Percentiles rank a stretch among this genome's conserved stretches.
phyloP scores from a whole-genome alignment of 2,329 filamentous ascomycete species.

The Talaromyces sp. region DNA sequence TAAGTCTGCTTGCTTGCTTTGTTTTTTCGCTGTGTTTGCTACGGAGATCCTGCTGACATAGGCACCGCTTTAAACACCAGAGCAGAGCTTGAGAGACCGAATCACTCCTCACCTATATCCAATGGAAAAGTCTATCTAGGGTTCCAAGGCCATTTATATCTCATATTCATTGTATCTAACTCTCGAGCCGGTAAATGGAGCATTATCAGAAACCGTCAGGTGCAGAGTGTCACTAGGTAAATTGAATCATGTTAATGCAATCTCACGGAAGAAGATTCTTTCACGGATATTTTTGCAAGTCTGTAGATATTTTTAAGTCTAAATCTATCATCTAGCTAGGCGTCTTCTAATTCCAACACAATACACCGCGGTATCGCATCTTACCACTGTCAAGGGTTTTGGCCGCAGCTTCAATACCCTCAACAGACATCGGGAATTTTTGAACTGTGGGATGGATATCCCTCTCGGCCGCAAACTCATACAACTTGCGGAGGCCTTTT shows the following conservation, averaged over 20 bases:
- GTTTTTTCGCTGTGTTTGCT: too few relatives aligned
- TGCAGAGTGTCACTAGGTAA: not conserved
- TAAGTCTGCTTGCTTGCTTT: too few relatives aligned
- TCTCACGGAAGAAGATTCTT: not conserved
- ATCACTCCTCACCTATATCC: too few relatives aligned
- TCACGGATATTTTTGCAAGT: not conserved
- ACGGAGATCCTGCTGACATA: too few relatives aligned
- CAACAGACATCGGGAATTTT: conserved; percentile 9
- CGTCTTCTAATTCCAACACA: not conserved
- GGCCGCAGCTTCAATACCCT: not conserved
- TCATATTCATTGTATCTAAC: too few relatives aligned
- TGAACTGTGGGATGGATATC: conserved; percentile 3
- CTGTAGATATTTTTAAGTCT: not conserved
- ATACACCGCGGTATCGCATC: conserved; percentile 7
- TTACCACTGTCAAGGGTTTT: not conserved
- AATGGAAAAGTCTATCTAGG: too few relatives aligned
- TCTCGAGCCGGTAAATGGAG: not conserved
- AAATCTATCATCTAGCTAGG: not conserved
- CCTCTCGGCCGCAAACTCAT: conserved; percentile 4
- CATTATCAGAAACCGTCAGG: not conserved
- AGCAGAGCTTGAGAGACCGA: too few relatives aligned
- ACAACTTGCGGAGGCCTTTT: not conserved
- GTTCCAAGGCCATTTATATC: too few relatives aligned
- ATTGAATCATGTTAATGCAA: not conserved
- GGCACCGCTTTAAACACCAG: too few relatives aligned